These are phyloP conservation scores for Middelhovenomyces tepae DNA, from an alignment of 805 yeast genomes.

Conservation along the genomic window DNA sequence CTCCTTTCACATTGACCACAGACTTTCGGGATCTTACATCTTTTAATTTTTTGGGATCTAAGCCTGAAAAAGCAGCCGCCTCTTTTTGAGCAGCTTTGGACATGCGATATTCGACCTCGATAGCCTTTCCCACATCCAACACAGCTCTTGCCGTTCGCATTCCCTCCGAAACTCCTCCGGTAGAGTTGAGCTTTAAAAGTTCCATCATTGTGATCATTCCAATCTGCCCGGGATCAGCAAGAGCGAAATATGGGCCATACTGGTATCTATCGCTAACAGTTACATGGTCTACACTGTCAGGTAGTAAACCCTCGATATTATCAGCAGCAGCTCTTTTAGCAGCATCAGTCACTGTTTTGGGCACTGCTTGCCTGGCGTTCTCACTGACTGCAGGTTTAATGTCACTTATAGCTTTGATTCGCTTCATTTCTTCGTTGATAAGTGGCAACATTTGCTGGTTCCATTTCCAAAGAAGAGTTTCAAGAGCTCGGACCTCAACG, in stretches of 20 bases:
- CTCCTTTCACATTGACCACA: constrained; percentile 31
- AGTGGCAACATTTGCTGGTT: constrained; percentile 62
- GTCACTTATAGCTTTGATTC: constrained; percentile 39
- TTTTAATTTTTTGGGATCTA: constrained; percentile 37
- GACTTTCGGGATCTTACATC: constrained; percentile 31
- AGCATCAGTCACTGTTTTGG: constrained; percentile 15
- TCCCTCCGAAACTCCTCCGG: constrained; percentile 68
- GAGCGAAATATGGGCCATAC: constrained; percentile 68
- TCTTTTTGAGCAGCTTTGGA: constrained; percentile 12
- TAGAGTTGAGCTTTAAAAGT: constrained; percentile 59
- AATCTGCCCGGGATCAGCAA: constrained; percentile 72
- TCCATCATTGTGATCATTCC: constrained; percentile 81
- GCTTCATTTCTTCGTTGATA: constrained; percentile 54
- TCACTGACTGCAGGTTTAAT: too few relatives aligned
- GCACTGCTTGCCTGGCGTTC: constrained; percentile 3
- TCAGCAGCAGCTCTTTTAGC: not conserved
- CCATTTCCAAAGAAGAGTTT: constrained; percentile 80
- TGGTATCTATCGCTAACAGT: constrained; percentile 23
- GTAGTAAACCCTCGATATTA: constrained; percentile 3
- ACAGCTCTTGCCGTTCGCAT: constrained; percentile 80
- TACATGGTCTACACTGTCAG: too few relatives aligned
- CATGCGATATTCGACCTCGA: constrained; percentile 65
- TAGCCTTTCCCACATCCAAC: constrained; percentile 68
- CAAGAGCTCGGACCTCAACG: constrained; percentile 46
- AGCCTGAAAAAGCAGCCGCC: constrained; percentile 41